Conservation (phyloP, 345 rosid species). For the Arabidopsis arenosa region DNA sequence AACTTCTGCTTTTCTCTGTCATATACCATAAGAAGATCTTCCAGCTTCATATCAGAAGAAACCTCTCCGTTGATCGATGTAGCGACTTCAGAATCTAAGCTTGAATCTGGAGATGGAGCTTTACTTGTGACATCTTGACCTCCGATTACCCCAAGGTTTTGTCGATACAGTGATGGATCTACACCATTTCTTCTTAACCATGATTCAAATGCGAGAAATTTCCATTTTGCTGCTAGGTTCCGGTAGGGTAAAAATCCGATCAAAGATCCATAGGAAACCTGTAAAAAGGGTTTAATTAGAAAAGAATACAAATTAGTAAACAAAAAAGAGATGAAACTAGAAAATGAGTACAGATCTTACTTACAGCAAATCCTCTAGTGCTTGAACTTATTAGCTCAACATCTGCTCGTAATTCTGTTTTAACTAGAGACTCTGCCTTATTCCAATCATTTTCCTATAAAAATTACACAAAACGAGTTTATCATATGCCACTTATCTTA, state of each 20-base stretch:
- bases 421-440: conserved; percentile 67
- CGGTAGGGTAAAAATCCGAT: conserved; percentile 90
- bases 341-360: conserved; percentile 42
- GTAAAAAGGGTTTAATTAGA: conserved; percentile 20
- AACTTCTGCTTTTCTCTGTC: conserved; percentile 87
- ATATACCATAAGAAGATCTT: conserved; percentile 80
- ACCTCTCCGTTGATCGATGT: conserved; percentile 48
- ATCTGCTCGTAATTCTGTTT: conserved; percentile 60
- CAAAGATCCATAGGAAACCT: conserved; percentile 89
- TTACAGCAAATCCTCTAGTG: conserved; percentile 83
- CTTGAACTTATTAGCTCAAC: conserved; percentile 87
- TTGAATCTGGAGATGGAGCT: conserved; percentile 47
- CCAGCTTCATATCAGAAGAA: conserved; percentile 76
- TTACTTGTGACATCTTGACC: conserved; percentile 54
- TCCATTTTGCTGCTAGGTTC: conserved; percentile 78
- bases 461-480: conserved; percentile 28
- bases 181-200: conserved; percentile 91
- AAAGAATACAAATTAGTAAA: conserved; percentile 12
- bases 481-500: conserved; percentile 26
- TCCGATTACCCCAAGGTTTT: conserved; percentile 72
- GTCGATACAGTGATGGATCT: conserved; percentile 76
- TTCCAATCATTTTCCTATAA: conserved; percentile 82
- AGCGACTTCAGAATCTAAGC: conserved; percentile 46
- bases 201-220: conserved; percentile 90
- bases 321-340: conserved; percentile 11